Base-by-base conservation (phyloP, 177 flowering plant species). In the Vitis hybrid region DNA sequence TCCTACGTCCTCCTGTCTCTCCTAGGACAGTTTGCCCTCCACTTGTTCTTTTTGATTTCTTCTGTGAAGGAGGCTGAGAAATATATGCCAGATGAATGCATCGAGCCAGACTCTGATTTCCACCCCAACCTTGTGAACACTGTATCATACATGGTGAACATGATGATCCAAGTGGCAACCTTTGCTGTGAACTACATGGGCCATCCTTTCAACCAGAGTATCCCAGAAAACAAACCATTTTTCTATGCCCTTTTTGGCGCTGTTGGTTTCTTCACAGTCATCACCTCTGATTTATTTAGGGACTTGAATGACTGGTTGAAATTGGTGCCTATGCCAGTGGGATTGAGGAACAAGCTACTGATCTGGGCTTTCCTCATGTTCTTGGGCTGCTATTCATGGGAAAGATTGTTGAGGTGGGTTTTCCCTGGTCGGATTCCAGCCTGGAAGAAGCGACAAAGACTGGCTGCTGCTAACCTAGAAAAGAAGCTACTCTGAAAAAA, bases 121-220 rank as follows among this genome's bases (percentile, higher is more conserved):
- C 96, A 95, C 69, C 98, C 98, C 1, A 95, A 93, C 67, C 76
- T 95, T 66, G 99, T 95, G 63, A 93, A 95, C 71, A 93, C 99
- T 0, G 98, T 94, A 17, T 95, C 98, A 2, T 93, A 95, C 89
- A 95, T 93, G 97, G 98, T 90, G 52, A 87, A 72, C 79, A 78
- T 95, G 98, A 93, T 95, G 98, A 81, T 95, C 40, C 99, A 95
- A 80, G 98, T 95, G 17, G 99, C 97, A 1, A 95, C 99, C 0
- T 95, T 95, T 75, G 99, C 97, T 3, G 99, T 93, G 72, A 95
- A 95, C 81, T 95, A 95, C 81, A 95, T 93, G 96, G 99, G 99
- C 15, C 98, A 93, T 72, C 99, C 98, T 1, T 95, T 95, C 74
- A 95, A 95, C 80, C 97, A 93, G 76, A 93, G 99, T 73, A 85